A percentile compares a stretch with the other conserved stretches of the same genome.
Conservation (phyloP, 2,329 filamentous ascomycete species). For the Westerdykella ornata region DNA sequence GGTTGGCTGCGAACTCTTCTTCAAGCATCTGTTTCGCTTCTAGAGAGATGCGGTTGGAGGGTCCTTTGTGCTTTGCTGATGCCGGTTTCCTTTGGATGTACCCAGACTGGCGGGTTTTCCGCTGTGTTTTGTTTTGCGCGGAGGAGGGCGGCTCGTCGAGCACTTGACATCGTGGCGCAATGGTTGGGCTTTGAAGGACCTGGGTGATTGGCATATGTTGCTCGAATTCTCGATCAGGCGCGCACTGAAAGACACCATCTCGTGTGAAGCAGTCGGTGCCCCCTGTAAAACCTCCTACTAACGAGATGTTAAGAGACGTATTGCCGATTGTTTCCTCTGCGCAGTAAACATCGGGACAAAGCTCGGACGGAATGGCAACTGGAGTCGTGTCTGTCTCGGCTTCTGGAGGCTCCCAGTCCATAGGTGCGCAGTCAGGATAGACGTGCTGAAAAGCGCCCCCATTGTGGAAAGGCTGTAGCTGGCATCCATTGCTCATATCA, state of each 20-base stretch:
- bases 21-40: slow-evolving; percentile 31
- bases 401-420: slow-evolving; percentile 22
- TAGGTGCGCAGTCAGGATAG: slow-evolving; percentile 8
- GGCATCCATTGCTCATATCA: slow-evolving; percentile 7
- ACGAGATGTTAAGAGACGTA: neutral
- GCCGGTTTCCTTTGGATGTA: slow-evolving; percentile 23
- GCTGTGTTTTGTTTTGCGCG: neutral
- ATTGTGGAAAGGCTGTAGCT: neutral
- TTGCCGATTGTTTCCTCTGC: too few relatives aligned
- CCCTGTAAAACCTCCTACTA: neutral
- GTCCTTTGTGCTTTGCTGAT: slow-evolving; percentile 30
- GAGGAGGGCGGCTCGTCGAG: neutral
- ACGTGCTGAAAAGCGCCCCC: neutral
- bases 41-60: slow-evolving; percentile 25
- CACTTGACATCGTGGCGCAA: too few relatives aligned
- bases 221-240: neutral
- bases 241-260: neutral
- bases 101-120: slow-evolving; percentile 6
- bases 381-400: neutral
- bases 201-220: neutral
- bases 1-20: slow-evolving; percentile 31
- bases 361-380: slow-evolving; percentile 1
- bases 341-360: too few relatives aligned
- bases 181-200: neutral
- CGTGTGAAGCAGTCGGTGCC: neutral